These are phyloP conservation scores for Cucumis variabilis DNA, from an alignment of 331 rosid genomes.

Conservation along the genomic window DNA sequence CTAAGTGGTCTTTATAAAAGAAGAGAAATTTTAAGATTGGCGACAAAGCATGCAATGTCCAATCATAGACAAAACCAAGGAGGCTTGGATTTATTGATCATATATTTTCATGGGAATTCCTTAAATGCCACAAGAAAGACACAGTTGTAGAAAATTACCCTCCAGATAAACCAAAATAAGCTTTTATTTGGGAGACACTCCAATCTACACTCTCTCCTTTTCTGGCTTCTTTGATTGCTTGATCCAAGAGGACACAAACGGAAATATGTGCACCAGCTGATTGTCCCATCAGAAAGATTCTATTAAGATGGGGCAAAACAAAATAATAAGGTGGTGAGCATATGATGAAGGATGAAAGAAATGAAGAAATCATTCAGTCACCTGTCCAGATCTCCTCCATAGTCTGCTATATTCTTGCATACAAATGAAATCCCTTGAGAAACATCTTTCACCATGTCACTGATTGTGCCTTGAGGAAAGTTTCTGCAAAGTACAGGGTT, in stretches of 20 bases:
- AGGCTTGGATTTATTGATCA: not conserved
- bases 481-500: conserved; percentile 63
- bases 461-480: conserved; percentile 97
- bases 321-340: conserved; percentile 30
- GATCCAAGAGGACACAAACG: conserved; percentile 82
- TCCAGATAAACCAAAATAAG: conserved; percentile 96
- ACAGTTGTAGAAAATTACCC: conserved; percentile 60
- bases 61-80: not conserved
- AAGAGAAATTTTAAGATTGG: not conserved
- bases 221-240: conserved; percentile 66
- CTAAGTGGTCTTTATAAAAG: not conserved
- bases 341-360: conserved; percentile 31
- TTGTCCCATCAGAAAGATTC: conserved; percentile 99
- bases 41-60: not conserved
- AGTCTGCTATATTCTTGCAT: conserved; percentile 69
- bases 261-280: conserved; percentile 98
- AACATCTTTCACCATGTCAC: conserved; percentile 92
- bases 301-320: conserved; percentile 37
- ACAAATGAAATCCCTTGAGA: conserved; percentile 79
- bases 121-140: conserved; percentile 8
- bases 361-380: conserved; percentile 40
- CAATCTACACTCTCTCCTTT: conserved; percentile 58
- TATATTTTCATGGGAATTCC: not conserved
- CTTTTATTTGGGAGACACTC: conserved; percentile 74
- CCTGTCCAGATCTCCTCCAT: conserved; percentile 93